Conservation (phyloP, 2,329 filamentous ascomycete genomes). For the Neurospora crassa region DNA sequence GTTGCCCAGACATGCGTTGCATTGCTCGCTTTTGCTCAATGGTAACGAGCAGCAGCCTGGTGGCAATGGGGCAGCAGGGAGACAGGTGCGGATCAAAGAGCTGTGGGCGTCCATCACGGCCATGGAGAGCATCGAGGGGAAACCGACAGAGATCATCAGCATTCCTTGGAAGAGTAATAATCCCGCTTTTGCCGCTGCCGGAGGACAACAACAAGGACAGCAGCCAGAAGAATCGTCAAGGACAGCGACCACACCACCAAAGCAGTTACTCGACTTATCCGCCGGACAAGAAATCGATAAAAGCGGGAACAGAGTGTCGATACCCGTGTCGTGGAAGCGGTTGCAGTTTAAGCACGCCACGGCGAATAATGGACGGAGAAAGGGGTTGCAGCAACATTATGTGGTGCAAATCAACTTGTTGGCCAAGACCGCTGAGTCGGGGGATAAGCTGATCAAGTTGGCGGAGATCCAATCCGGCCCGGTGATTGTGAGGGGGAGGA, state of each 20-base stretch:
- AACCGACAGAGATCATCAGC: conserved; percentile 85
- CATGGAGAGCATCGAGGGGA: conserved; percentile 85
- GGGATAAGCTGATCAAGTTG: conserved; percentile 57
- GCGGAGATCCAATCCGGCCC: conserved; percentile 83
- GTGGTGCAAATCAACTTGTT: conserved; percentile 77
- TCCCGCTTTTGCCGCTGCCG: conserved; percentile 30
- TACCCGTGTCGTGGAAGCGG: conserved; percentile 87
- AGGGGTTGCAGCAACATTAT: conserved; percentile 93
- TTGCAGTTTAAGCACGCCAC: conserved; percentile 94
- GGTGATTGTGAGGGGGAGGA: conserved; percentile 90
- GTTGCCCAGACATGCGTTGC: conserved; percentile 61
- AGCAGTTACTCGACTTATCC: conserved; percentile 44
- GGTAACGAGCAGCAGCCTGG: conserved; percentile 49
- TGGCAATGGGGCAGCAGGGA: conserved; percentile 28
- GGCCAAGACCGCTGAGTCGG: conserved; percentile 53
- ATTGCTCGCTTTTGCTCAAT: conserved; percentile 35
- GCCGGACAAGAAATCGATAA: conserved; percentile 61
- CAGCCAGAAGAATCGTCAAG: background rate
- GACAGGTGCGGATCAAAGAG: conserved; percentile 66
- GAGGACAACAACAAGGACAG: conserved; percentile 31
- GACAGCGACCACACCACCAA: conserved; percentile 38
- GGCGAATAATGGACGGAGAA: conserved; percentile 88
- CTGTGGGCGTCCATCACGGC: conserved; percentile 76
- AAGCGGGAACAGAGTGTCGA: conserved; percentile 56
- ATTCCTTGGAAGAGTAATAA: conserved; percentile 87